Base-by-base conservation (phyloP, 192 early-diverging fungal genomes). In the Podila epigama region DNA sequence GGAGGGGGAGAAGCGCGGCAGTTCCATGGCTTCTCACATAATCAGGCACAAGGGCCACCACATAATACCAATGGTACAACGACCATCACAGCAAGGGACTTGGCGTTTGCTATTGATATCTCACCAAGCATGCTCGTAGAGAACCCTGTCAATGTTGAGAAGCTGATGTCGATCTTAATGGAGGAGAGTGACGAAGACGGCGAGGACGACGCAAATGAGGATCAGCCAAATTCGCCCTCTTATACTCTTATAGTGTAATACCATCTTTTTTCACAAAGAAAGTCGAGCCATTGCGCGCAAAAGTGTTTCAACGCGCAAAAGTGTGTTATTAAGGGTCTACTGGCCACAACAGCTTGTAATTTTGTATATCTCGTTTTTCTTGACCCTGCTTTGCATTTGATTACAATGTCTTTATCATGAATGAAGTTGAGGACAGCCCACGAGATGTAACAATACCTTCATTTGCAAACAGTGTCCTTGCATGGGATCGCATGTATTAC, bases 71-170 rank as follows among this genome's bases (percentile, higher is more conserved):
- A 68, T 33, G 50, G 51, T 3, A 67, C 73, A 57, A 55, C 58
- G 3, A 80, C 81, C 1, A 71, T 91, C 42, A 83, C 79, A 16
- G 71, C 86, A 15, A 70, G 81, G 22, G 91, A 92, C 32, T 81
- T 92, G 15, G 85, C 87, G 12, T 90, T 92, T 63, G 83, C 91
- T 16, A 81, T 90, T 31, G 82, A 83, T 34, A 69, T 89, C 31
- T 84, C 85, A n/a, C 91, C 91, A n/a, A 86, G 79, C 64, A 81
- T 84, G 31, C 79, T 89, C 5, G 89, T 89, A 6, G 89, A 92
- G 70, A 85, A 82, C 36, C 88, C 89, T 9, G 61, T 86, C 51
- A 88, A 86, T 57, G 81, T 86, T 11, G 89, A 90, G 67, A 84
- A 83, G 22, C 48, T 86, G 13, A 67, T 82, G 13, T 70, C 75